These are phyloP conservation scores for Paecilomyces formosus DNA, from an alignment of 2,329 filamentous ascomycete genomes.

Conservation along the genomic window DNA sequence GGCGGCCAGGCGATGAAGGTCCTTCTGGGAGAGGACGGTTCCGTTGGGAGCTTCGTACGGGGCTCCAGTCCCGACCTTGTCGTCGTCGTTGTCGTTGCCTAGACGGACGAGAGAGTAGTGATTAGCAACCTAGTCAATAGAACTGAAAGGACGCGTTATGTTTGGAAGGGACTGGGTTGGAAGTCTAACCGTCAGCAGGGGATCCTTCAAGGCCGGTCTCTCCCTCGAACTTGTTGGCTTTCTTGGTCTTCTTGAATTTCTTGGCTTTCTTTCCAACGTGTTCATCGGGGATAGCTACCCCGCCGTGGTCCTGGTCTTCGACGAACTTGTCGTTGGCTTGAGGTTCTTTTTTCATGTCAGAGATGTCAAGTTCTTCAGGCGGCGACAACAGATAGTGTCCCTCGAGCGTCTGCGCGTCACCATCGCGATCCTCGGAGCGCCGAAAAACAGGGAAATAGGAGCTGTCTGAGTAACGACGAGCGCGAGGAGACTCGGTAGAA, in stretches of 20 bases:
- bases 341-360: not conserved
- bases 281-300: not conserved
- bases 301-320: not conserved
- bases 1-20: slow-evolving; percentile 1
- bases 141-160: not conserved
- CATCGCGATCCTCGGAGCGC: not conserved
- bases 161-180: not conserved
- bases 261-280: not conserved
- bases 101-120: not conserved
- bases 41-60: slow-evolving; percentile 9
- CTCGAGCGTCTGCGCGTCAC: not conserved
- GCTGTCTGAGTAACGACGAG: not conserved
- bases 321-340: not conserved
- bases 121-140: not conserved
- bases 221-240: not conserved
- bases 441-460: not conserved
- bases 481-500: not conserved
- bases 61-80: not conserved
- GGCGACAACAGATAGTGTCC: not conserved
- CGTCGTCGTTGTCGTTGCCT: not conserved
- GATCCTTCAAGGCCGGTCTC: not conserved
- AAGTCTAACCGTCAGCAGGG: not conserved
- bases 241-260: not conserved
- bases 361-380: not conserved
- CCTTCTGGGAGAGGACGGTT: slow-evolving; percentile 1